These are phyloP conservation scores for Tetradesmus lagerheimii DNA, from an alignment of 139 green algal species.

Conservation along the genomic window DNA sequence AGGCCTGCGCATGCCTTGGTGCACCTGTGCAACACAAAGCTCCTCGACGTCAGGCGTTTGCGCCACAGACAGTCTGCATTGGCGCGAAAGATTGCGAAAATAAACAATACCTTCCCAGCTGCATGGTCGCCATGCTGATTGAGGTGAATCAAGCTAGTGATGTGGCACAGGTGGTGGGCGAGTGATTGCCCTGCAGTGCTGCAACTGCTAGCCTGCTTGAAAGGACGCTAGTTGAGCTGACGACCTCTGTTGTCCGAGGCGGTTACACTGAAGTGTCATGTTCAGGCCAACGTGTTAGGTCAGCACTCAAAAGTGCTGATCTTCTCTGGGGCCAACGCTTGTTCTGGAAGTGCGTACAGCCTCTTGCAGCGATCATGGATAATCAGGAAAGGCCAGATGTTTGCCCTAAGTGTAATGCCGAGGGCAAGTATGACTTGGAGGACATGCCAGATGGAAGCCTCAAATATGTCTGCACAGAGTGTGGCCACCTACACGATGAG, in stretches of 20 bases:
- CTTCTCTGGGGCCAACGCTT: not conserved
- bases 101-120: not conserved
- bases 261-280: not conserved
- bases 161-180: not conserved
- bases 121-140: not conserved
- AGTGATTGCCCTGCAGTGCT: not conserved
- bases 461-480: constrained; percentile 21
- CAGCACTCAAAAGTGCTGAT: constrained; percentile 3
- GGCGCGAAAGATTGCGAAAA: not conserved
- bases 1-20: not conserved
- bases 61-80: not conserved
- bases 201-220: not conserved
- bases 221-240: not conserved
- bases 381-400: not conserved
- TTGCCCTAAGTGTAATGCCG: not conserved
- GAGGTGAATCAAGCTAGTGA: not conserved
- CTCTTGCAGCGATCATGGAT: not conserved
- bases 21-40: not conserved
- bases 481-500: constrained; percentile 30
- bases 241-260: not conserved
- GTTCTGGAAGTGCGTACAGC: not conserved
- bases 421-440: constrained; percentile 1
- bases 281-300: not conserved
- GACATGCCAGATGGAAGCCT: not conserved
- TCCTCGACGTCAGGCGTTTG: not conserved